These are phyloP conservation scores for Pythium monospermum DNA, from an alignment of 352 stramenopile species.

Conservation along the genomic window DNA sequence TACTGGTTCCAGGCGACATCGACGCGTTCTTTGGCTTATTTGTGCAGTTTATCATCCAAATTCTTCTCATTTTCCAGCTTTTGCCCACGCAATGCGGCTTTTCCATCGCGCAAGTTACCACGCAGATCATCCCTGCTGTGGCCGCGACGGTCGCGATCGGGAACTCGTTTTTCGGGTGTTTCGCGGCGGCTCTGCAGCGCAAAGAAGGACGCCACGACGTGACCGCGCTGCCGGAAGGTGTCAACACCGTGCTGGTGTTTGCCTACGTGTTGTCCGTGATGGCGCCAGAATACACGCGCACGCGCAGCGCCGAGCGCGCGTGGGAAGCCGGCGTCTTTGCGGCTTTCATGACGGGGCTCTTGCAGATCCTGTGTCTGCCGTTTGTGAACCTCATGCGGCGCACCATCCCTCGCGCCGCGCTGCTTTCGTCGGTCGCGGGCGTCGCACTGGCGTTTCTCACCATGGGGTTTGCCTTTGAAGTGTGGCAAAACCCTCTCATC, in stretches of 20 bases:
- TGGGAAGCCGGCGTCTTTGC: conserved; percentile 32
- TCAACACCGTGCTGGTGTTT: conserved; percentile 44
- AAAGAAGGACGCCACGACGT: conserved; percentile 25
- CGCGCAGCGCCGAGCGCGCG: conserved; percentile 17
- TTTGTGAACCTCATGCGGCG: conserved; percentile 25
- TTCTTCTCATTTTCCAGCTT: conserved; percentile 32
- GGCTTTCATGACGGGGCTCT: conserved; percentile 28
- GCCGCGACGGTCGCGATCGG: conserved; percentile 26
- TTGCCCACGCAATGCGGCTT: conserved; percentile 27
- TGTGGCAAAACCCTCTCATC: conserved; percentile 37
- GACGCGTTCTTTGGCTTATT: conserved; percentile 36
- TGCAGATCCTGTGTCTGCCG: conserved; percentile 29
- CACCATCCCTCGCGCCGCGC: conserved; percentile 28
- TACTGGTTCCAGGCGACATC: conserved; percentile 21
- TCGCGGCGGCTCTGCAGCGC: conserved; percentile 16
- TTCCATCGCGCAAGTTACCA: conserved; percentile 14
- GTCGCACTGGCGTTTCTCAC: conserved; percentile 34
- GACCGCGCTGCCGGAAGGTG: conserved; percentile 32
- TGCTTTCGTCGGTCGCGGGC: conserved; percentile 35
- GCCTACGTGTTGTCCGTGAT: conserved; percentile 37
- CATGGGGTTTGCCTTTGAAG: conserved; percentile 42
- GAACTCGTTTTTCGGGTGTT: conserved; percentile 29
- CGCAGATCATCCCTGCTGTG: conserved; percentile 26
- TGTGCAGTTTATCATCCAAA: conserved; percentile 35
- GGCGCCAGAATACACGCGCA: conserved; percentile 32